These are phyloP conservation scores for Gossypium gossypioides DNA, from an alignment of 441 rosid species.

Conservation along the genomic window DNA sequence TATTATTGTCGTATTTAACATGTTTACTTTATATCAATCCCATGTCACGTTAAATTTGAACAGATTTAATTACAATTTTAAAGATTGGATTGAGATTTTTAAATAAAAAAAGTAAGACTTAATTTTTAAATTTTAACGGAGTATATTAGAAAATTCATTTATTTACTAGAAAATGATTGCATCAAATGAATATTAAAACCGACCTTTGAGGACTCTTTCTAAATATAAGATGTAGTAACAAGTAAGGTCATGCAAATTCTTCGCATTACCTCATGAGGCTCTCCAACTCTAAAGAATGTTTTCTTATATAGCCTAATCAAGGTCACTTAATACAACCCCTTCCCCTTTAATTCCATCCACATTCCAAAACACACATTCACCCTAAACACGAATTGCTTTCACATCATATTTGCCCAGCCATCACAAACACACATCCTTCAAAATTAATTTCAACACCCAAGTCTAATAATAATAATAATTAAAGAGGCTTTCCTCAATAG, in stretches of 20 bases:
- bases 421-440: background rate
- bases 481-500: background rate
- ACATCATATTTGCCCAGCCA: background rate
- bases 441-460: background rate
- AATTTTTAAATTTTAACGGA: no score
- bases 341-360: background rate
- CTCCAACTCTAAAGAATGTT: background rate
- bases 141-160: background rate
- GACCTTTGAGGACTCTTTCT: background rate
- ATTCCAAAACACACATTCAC: background rate
- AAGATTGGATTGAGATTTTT: no score
- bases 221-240: background rate
- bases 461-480: background rate
- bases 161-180: background rate
- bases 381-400: background rate
- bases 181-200: background rate
- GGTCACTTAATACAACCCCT: background rate
- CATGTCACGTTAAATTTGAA: no score
- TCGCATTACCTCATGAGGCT: background rate
- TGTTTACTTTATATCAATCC: no score
- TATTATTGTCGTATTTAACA: no score
- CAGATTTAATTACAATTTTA: no score
- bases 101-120: no score
- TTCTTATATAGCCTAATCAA: background rate
- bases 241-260: background rate